Evolutionary conservation across 2,329 filamentous ascomycete species (phyloP), one percentile per base, ranked within the genome.

Genomic region (Neopestalotiopsis rosae): DNA sequence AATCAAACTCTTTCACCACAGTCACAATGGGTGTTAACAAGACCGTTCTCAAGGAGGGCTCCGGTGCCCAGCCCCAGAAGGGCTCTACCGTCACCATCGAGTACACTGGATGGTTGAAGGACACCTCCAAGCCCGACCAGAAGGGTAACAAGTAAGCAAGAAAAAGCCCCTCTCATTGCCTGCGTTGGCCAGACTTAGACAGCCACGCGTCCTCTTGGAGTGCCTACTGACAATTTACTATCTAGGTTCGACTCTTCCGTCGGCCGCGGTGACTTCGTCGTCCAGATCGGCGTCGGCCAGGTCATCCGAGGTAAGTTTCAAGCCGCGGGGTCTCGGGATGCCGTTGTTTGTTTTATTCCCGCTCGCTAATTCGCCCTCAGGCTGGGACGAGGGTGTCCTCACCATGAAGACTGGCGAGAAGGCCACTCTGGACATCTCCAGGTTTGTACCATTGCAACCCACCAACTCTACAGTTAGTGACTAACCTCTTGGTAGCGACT

Each of bases 391-490:
- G 83, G 95, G 92, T 73, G 94, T 98, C 66, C 83, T 85, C 64
- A 85, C 89, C 78, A 98, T 99, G 95, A 91, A 91, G 79, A 85
- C 97, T 69, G 95, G 95, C 79, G 95, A 98, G 88, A 95, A 93
- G 85, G 91, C 94, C 67, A 93, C 89, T 65, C 87, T 99, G 72
- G 92, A 91, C 74, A 98, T 98, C 79, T 88, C 91, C 72, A 86
- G 88, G 92, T 94, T 67, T 62, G 71, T 68, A 38, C 34, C n/a
- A 59, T 67, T 42, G 32, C 59, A 9, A 40, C 20, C 66, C 52
- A 12, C 24, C 20, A 7, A 24, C 68, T 57, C 20, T 32, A 20
- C 52, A 52, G 62, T 17, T 59, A 64, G 73, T 74, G 65, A 75
- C 73, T 62, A 59, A 65, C 68, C 24, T 49, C 42, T 34, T 57